Evolutionary conservation across 1,284 basidiomycete genomes (phyloP).

Genomic region (Ustilago xerochloae): DNA sequence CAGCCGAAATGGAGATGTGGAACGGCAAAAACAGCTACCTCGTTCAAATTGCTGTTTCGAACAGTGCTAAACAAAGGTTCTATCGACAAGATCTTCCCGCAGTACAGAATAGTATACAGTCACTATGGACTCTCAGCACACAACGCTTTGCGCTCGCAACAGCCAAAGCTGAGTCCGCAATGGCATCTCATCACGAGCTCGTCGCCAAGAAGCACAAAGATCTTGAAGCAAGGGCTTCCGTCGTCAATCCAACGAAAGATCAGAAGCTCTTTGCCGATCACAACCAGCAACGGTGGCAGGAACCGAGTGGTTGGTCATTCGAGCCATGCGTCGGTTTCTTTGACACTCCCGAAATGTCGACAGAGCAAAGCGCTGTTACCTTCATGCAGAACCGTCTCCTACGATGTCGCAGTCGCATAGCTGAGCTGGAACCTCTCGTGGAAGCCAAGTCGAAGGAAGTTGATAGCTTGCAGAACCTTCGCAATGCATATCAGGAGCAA

Average conservation of each 20-base stretch:
- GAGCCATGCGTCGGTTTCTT: constrained; percentile 60
- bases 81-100: constrained; percentile 45
- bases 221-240: constrained; percentile 15
- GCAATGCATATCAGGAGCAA: constrained; percentile 45
- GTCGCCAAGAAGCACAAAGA: constrained; percentile 23
- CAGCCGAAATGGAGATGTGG: constrained; percentile 52
- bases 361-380: constrained; percentile 33
- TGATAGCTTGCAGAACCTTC: constrained; percentile 45
- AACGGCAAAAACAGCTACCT: constrained; percentile 58
- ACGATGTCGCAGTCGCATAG: constrained; percentile 31
- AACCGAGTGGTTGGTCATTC: constrained; percentile 47
- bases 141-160: constrained; percentile 23
- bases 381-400: constrained; percentile 53
- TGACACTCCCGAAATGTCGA: constrained; percentile 53
- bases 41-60: constrained; percentile 46
- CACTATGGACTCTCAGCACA: constrained; percentile 48
- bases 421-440: constrained; percentile 41
- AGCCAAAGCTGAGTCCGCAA: constrained; percentile 8
- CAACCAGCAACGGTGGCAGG: constrained; percentile 51
- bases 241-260: constrained; percentile 33
- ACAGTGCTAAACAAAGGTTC: constrained; percentile 49
- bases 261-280: constrained; percentile 44
- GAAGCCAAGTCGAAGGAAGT: constrained; percentile 48
- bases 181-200: constrained; percentile 31
- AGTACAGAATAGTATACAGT: constrained; percentile 42